Percentiles rank a stretch among this genome's conserved stretches.
These are phyloP conservation scores for Erythrophleum ivorense DNA, from an alignment of 331 rosid genomes.

Conservation along the genomic window DNA sequence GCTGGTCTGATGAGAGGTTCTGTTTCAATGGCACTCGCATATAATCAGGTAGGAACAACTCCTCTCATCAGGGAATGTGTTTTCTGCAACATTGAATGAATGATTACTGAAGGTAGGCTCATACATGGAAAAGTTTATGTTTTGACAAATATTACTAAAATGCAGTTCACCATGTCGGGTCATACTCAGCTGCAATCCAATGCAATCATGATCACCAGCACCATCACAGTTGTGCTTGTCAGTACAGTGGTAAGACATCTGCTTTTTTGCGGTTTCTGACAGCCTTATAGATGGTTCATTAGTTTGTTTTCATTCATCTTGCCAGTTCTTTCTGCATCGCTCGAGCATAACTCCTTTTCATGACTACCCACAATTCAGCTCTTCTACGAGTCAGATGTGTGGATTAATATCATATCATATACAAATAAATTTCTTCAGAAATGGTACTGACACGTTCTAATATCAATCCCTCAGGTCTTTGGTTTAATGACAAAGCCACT, in stretches of 20 bases:
- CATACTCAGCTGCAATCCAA: slow-evolving; percentile 66
- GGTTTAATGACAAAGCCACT: slow-evolving; percentile 87
- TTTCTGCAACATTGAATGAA: slow-evolving; percentile 19
- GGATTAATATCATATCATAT: background rate
- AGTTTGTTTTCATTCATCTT: background rate
- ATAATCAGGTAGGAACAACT: slow-evolving; percentile 76
- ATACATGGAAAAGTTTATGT: slow-evolving; percentile 11
- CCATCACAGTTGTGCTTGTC: slow-evolving; percentile 80
- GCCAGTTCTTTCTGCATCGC: slow-evolving; percentile 14
- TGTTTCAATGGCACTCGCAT: slow-evolving; percentile 96
- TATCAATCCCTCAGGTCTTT: slow-evolving; percentile 60
- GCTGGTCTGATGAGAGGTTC: slow-evolving; percentile 99
- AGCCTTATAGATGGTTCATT: background rate
- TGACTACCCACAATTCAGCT: background rate
- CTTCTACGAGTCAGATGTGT: background rate
- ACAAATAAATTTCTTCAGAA: background rate
- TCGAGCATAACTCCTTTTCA: background rate
- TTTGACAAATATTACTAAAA: slow-evolving; percentile 21
- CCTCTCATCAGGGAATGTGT: background rate
- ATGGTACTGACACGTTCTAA: slow-evolving; percentile 27
- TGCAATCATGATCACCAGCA: slow-evolving; percentile 92
- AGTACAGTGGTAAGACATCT: slow-evolving; percentile 75
- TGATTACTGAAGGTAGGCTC: slow-evolving; percentile 19
- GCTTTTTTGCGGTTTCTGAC: background rate
- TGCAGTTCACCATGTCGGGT: slow-evolving; percentile 89